Base-by-base conservation (phyloP, 2,329 filamentous ascomycete species). In the Xylaria digitata region DNA sequence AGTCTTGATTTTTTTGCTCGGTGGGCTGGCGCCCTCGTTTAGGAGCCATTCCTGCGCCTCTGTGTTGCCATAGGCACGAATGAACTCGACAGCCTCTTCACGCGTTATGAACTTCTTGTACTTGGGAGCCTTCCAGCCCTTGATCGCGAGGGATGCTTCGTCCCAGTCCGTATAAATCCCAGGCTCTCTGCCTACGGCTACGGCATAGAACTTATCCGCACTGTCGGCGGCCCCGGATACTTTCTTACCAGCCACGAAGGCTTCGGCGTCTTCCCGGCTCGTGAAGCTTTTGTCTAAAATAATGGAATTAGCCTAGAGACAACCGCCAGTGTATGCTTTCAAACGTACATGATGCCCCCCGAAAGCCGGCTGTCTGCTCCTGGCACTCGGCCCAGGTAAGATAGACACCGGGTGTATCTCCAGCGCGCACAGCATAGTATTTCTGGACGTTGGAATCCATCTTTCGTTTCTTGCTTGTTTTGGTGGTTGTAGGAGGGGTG, bases 51-150 rank as follows among this genome's bases (percentile, higher is more conserved):
- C 76, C 50, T 82, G 79, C 2, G 82, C 80, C n/a, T 80, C 80
- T 21, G 77, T 77, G 66, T 79, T 82, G n/a, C 82, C 82, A 60
- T 80, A 79, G 71, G 80, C 75, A 67, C 80, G 80, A 59, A 97
- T 92, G 76, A 92, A 97, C 21, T 87, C 87, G 75, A 95, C 88
- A 0, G 95, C 95, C 78, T 96, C 93, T 64, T 83, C 84, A 30
- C 85, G 83, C 0, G 87, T 91, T 3, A 81, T 78, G 71, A 94
- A 94, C 68, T 87, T 90, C 78, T 90, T 92, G 78, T 91, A 89
- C 72, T 88, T 89, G 46, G 87, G 87, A 5, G 89, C 89, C 72
- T 90, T 90, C 75, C 89, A 90, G 2, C 91, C 92, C 37, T 84
- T 87, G 68, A 96, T 92, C 70, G 95, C 91, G 70, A 89, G 83